Percentiles rank a stretch among this genome's conserved stretches.
Evolutionary conservation across 495 filamentous ascomycete species (phyloP).

Genomic region (Penicillium bialowiezense): DNA sequence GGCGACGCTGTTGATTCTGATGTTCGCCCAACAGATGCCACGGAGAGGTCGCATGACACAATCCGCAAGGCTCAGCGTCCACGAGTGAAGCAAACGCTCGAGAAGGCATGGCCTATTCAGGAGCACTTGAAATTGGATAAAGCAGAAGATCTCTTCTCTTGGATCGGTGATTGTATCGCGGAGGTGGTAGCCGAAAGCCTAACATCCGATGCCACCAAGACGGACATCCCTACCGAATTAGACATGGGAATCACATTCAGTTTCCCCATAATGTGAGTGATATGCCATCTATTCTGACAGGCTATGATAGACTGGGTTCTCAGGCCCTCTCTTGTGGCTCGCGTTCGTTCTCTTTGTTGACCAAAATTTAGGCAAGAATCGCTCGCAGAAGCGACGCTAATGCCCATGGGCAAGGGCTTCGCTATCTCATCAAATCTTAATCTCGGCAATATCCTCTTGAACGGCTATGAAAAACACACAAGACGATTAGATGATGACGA

Average conservation of each 20-base stretch:
- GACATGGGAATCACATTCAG: constrained; percentile 83
- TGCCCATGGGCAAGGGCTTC: constrained; percentile 89
- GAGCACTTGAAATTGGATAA: constrained; percentile 76
- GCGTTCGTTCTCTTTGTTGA: constrained; percentile 10
- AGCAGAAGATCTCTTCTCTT: constrained; percentile 70
- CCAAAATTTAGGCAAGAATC: constrained; percentile 60
- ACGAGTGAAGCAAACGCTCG: constrained; percentile 58
- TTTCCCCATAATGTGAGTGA: constrained; percentile 75
- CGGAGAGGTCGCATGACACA: constrained; percentile 38
- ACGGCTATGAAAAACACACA: constrained; percentile 64
- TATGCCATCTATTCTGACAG: background rate
- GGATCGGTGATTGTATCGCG: constrained; percentile 76
- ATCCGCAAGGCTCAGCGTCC: constrained; percentile 46
- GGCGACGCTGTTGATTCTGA: constrained; percentile 44
- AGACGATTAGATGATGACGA: constrained; percentile 43
- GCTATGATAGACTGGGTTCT: no score
- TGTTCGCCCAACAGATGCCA: constrained; percentile 30
- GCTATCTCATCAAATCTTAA: constrained; percentile 70
- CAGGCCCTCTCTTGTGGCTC: background rate
- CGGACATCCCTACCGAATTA: constrained; percentile 51
- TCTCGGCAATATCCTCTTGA: constrained; percentile 63
- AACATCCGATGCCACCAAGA: constrained; percentile 40
- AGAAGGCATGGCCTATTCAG: constrained; percentile 74
- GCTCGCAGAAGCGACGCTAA: constrained; percentile 70
- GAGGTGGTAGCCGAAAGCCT: constrained; percentile 62